Evolutionary conservation across 2,329 filamentous ascomycete genomes (phyloP), one percentile per base, ranked within the genome.

Genomic region (Neospermospora avenae): DNA sequence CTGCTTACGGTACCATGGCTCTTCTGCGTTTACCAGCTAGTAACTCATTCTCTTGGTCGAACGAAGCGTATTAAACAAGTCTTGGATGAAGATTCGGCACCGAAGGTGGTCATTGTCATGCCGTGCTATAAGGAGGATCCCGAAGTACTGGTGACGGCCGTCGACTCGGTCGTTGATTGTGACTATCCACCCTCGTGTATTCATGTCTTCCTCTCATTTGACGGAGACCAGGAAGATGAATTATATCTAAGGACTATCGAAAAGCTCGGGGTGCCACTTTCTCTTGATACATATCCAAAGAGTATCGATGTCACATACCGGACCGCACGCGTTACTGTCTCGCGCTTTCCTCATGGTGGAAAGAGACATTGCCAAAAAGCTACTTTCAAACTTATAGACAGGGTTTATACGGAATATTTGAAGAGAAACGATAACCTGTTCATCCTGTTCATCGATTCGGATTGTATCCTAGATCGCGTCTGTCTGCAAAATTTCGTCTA

Each of bases 401-500:
- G 88, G 70, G 88, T 98, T 16, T 98, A 97, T 74, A 84, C 87
- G 55, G 84, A 92, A 59, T 98, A 98, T 67, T 80, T 96, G 56
- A 89, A 88, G 75, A 82, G 86, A 51, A 91, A 96, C 72, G 93
- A 98, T 75, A 91, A 98, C 69, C 79, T 98, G 0, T 98, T 98
- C 73, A 88, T 98, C 56, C 83, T 98, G 11, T 98, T 98, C 76
- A 97, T 98, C 72, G 93, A 98, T 77, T 97, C 93, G 0, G 93
- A 98, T 73, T 98, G 95, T 75, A 95, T 97, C 63, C 80, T 98
- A 53, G 93, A 98, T 77, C 84, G 86, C 60, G 85, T 93, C 42
- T 98, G 93, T 73, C 84, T 98, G 61, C 93, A 97, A 73, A 98
- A 97, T 74, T 98, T 98, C 76, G 90, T 98, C 78, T 97, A 95